Evolutionary conservation across 352 stramenopile genomes (phyloP).

Genomic region (Thraustochytrium sp.): DNA sequence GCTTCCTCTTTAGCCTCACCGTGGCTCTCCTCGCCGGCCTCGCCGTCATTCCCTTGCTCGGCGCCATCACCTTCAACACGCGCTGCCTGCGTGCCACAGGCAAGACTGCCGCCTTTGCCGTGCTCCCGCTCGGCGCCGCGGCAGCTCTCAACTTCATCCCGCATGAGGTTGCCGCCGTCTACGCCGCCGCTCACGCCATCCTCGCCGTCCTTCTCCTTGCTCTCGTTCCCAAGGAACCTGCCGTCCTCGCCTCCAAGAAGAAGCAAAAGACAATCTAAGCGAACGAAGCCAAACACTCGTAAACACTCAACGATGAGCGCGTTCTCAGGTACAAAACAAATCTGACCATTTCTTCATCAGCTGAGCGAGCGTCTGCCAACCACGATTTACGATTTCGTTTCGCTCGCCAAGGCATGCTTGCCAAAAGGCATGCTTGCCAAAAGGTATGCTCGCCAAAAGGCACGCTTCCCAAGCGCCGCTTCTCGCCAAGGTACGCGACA

Average conservation of each 20-base stretch:
- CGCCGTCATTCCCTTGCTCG: not conserved
- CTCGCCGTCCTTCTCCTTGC: not conserved
- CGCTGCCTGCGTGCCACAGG: too few relatives aligned
- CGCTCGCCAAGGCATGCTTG: not conserved
- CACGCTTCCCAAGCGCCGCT: too few relatives aligned
- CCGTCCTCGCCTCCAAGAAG: not conserved
- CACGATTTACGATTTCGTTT: not conserved
- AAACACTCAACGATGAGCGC: not conserved
- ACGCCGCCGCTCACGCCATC: not conserved
- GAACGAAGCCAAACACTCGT: not conserved
- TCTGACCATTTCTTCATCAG: too few relatives aligned
- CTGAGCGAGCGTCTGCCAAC: not conserved
- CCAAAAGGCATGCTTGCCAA: too few relatives aligned
- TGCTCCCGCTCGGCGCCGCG: not conserved
- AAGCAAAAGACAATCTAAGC: too few relatives aligned
- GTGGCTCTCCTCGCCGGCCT: not conserved
- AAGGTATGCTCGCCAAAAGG: too few relatives aligned
- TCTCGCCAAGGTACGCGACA: too few relatives aligned
- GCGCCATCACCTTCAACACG: too few relatives aligned
- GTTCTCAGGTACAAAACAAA: not conserved
- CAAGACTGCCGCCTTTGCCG: not conserved
- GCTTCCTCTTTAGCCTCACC: not conserved
- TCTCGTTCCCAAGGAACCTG: not conserved
- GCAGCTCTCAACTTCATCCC: not conserved
- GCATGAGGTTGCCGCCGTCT: not conserved